Percentiles rank a stretch among this genome's conserved stretches.
Conservation (phyloP, 805 yeast species). For the Pichia insulana region DNA sequence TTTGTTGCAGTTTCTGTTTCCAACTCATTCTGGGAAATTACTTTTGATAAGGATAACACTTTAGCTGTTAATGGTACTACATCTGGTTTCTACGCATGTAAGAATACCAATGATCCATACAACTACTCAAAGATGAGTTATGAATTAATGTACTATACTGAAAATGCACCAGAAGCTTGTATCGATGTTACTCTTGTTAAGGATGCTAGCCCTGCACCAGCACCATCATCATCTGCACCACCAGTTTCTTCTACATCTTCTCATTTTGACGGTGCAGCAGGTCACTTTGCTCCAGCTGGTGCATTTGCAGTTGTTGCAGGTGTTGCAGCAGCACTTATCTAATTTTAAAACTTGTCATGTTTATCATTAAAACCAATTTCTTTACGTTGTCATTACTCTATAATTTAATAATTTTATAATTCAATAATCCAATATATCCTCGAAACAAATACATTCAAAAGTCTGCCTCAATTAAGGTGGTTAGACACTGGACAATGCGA, state of each 20-base stretch:
- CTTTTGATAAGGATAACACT: conserved; percentile 17
- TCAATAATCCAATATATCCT: too few species aligned
- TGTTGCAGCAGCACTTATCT: conserved; percentile 6
- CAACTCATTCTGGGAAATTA: conserved; percentile 8
- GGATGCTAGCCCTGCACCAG: not conserved
- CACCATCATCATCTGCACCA: not conserved
- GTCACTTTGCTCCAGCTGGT: conserved; percentile 2
- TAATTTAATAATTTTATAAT: too few species aligned
- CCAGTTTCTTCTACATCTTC: not conserved
- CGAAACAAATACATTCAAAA: too few species aligned
- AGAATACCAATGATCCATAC: conserved; percentile 38
- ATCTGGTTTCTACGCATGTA: conserved; percentile 33
- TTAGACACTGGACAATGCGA: too few species aligned
- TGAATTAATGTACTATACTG: conserved; percentile 24
- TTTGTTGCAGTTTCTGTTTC: conserved; percentile 12
- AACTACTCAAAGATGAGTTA: conserved; percentile 25
- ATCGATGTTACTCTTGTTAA: conserved; percentile 5
- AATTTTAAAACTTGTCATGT: not conserved
- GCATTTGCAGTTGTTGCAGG: conserved; percentile 7
- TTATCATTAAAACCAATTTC: not conserved
- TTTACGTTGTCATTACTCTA: too few species aligned
- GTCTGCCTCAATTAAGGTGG: too few species aligned
- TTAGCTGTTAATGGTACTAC: conserved; percentile 27
- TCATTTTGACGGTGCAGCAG: conserved; percentile 1
- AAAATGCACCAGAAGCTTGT: conserved; percentile 19